These are phyloP conservation scores for Triticum timopheevii DNA, from an alignment of 176 grass and related monocot species.

Conservation along the genomic window DNA sequence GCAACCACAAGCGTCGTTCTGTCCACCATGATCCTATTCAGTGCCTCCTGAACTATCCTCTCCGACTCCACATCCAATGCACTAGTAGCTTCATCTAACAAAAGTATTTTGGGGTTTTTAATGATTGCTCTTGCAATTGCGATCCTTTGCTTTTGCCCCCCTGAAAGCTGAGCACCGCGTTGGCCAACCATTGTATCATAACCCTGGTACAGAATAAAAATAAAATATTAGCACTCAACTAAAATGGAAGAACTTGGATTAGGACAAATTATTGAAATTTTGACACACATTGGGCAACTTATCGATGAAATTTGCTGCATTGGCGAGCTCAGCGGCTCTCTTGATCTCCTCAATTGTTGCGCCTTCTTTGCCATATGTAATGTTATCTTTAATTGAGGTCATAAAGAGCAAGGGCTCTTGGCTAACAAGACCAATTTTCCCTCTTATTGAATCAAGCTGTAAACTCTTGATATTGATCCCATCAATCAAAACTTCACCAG, in stretches of 20 bases:
- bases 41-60: conserved; percentile 78
- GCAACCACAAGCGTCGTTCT: conserved; percentile 86
- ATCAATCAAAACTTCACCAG: conserved; percentile 83
- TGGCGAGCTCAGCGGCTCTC: conserved; percentile 70
- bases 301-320: conserved; percentile 86
- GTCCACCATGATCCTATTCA: conserved; percentile 74
- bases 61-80: conserved; percentile 90
- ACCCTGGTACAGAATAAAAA: conserved; percentile 49
- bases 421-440: conserved; percentile 83
- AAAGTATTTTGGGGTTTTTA: conserved; percentile 77
- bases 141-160: conserved; percentile 88
- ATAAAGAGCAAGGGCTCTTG: conserved; percentile 89
- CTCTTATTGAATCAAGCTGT: conserved; percentile 70
- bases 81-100: conserved; percentile 91
- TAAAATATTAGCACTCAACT: conserved; percentile 30
- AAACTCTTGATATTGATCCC: conserved; percentile 75
- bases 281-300: conserved; percentile 71
- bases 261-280: background rate
- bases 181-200: conserved; percentile 92
- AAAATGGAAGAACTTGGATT: background rate
- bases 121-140: conserved; percentile 87
- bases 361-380: conserved; percentile 79
- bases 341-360: conserved; percentile 80
- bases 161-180: conserved; percentile 77
- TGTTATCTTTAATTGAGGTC: conserved; percentile 84